These are phyloP conservation scores for Fraxinus xanthoxyloides DNA, from an alignment of 305 asterid species.

Conservation along the genomic window DNA sequence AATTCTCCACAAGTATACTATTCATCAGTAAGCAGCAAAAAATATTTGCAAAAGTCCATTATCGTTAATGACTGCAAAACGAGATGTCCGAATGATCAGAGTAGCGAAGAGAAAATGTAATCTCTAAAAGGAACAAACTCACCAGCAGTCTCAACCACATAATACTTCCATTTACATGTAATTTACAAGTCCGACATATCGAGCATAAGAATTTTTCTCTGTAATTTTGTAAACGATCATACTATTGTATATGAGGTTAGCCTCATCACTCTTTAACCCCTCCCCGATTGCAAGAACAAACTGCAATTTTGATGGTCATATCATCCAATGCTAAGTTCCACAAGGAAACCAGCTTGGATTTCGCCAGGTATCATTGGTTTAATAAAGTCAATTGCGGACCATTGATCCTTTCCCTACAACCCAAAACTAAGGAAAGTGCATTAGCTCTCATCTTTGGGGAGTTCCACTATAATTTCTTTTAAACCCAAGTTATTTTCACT, in stretches of 20 bases:
- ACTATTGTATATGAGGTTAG: not conserved
- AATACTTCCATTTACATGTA: slow-evolving; percentile 4
- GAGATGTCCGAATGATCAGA: slow-evolving; percentile 9
- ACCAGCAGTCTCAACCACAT: slow-evolving; percentile 4
- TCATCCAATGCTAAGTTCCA: not conserved
- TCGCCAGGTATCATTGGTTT: not conserved
- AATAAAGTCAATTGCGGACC: not conserved
- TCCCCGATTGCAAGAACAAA: not conserved
- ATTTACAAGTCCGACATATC: slow-evolving; percentile 12
- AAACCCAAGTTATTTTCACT: not conserved
- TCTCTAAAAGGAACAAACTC: slow-evolving; percentile 13
- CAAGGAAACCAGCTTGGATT: not conserved
- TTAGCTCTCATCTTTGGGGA: not conserved
- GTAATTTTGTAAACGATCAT: not conserved
- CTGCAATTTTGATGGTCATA: not conserved
- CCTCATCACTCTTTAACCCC: not conserved
- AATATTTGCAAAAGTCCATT: not conserved
- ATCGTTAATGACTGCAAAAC: not conserved
- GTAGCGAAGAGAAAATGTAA: not conserved
- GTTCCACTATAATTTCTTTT: not conserved
- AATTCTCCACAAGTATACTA: slow-evolving; percentile 1
- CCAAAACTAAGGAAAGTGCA: not conserved
- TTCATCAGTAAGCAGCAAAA: slow-evolving; percentile 9
- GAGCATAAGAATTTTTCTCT: not conserved
- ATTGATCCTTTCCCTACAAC: not conserved